phyloP scores from a whole-genome alignment of 805 yeast genomes.

The Pichia pseudocactophila region DNA sequence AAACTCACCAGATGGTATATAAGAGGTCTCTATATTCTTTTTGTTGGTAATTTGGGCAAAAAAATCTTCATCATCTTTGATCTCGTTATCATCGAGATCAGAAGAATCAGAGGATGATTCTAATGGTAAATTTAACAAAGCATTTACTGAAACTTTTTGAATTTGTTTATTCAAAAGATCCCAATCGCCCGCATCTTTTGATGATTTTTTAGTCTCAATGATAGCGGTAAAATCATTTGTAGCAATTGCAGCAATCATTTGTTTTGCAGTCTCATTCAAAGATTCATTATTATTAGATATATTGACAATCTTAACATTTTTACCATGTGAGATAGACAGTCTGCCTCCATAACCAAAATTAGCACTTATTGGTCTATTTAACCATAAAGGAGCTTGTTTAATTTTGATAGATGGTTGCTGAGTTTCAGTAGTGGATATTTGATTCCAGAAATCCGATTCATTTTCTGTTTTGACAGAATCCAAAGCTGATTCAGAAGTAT shows the following conservation, averaged over 20 bases:
- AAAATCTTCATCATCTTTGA: conserved; percentile 30
- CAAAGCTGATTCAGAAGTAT: conserved; percentile 54
- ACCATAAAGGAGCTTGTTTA: conserved; percentile 87
- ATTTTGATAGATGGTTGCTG: conserved; percentile 64
- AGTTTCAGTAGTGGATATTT: conserved; percentile 56
- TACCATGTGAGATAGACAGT: conserved; percentile 42
- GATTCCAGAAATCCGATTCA: conserved; percentile 83
- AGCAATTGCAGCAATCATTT: conserved; percentile 49
- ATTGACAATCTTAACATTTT: conserved; percentile 17
- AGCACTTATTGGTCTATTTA: conserved; percentile 62
- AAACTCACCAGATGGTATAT: conserved; percentile 49
- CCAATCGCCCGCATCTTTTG: conserved; percentile 44
- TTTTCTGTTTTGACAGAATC: conserved; percentile 31
- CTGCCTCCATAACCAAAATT: conserved; percentile 94
- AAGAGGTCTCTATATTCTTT: conserved; percentile 14
- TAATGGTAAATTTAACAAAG: conserved; percentile 1
- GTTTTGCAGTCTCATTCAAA: conserved; percentile 29
- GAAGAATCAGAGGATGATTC: conserved; percentile 4
- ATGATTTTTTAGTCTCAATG: conserved; percentile 31
- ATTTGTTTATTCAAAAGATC: conserved; percentile 44
- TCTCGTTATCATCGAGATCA: conserved; percentile 15
- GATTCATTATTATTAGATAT: conserved; percentile 33
- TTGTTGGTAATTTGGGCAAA: conserved; percentile 26
- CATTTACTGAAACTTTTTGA: conserved; percentile 17
- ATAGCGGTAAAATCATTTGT: conserved; percentile 46